Conservation (phyloP, 441 rosid species). For the Viola pubescens region DNA sequence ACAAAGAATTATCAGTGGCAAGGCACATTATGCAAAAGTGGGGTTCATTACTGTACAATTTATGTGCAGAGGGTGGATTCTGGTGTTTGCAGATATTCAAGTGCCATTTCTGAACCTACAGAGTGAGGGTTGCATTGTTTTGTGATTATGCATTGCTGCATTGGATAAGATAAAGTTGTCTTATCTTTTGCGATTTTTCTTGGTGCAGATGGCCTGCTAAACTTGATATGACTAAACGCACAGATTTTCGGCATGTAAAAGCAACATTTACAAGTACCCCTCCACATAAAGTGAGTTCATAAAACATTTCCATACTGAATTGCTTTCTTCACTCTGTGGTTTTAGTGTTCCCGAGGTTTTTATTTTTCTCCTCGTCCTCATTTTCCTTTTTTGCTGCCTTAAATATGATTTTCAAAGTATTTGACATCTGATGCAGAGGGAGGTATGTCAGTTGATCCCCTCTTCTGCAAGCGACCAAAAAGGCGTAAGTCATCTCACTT, state of each 20-base stretch:
- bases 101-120: slow-evolving; percentile 63
- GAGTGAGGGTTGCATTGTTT: slow-evolving; percentile 45
- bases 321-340: background rate
- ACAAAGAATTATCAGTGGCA: slow-evolving; percentile 55
- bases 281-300: slow-evolving; percentile 62
- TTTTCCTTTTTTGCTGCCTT: background rate
- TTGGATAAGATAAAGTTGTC: slow-evolving; percentile 9
- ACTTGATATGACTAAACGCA: slow-evolving; percentile 89
- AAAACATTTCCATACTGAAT: background rate
- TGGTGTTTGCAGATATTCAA: slow-evolving; percentile 65
- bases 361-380: background rate
- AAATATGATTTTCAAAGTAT: slow-evolving; percentile 4
- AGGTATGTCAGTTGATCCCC: slow-evolving; percentile 79
- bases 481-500: slow-evolving; percentile 55
- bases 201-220: slow-evolving; percentile 85
- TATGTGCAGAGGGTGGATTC: slow-evolving; percentile 65
- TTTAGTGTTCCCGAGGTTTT: background rate
- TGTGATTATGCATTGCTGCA: slow-evolving; percentile 13
- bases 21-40: slow-evolving; percentile 81
- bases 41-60: slow-evolving; percentile 78
- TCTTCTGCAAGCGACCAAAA: slow-evolving; percentile 53
- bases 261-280: slow-evolving; percentile 69
- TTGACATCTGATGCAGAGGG: slow-evolving; percentile 63
- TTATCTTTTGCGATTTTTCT: slow-evolving; percentile 14
- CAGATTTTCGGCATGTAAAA: slow-evolving; percentile 76